Conservation (phyloP, 441 rosid species). For the Arabidopsis lyrata region DNA sequence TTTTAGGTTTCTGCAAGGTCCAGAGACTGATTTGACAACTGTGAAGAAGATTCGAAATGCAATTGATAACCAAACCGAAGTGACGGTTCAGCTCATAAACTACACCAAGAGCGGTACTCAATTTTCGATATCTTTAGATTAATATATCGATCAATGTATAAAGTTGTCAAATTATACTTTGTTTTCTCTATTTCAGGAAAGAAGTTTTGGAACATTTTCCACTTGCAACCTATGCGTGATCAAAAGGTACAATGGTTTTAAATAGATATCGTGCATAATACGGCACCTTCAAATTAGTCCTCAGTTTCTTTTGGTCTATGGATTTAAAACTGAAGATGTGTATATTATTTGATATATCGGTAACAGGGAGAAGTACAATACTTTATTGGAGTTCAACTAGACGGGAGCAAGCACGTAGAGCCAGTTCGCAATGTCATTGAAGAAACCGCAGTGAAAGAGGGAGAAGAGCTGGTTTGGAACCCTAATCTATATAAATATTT, state of each 20-base stretch:
- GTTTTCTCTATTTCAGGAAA: constrained; percentile 61
- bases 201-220: constrained; percentile 99
- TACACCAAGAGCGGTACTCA: constrained; percentile 90
- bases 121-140: constrained; percentile 12
- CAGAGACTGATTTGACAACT: constrained; percentile 95
- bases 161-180: background rate
- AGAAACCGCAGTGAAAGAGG: constrained; percentile 66
- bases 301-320: background rate
- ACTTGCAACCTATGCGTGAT: constrained; percentile 99
- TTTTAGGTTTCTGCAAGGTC: constrained; percentile 93
- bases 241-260: constrained; percentile 69
- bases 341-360: constrained; percentile 16
- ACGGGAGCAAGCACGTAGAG: constrained; percentile 94
- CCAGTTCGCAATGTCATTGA: constrained; percentile 77
- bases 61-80: constrained; percentile 88
- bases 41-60: constrained; percentile 91
- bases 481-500: constrained; percentile 9
- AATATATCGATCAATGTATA: background rate
- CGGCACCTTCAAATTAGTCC: background rate
- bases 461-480: constrained; percentile 68
- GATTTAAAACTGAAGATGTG: background rate
- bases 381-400: constrained; percentile 97
- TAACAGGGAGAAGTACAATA: constrained; percentile 97
- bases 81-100: constrained; percentile 95
- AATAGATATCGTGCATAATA: constrained; percentile 1